phyloP scores from a whole-genome alignment of 768 basidiomycete species.

The Cystobasidium onofrii region DNA sequence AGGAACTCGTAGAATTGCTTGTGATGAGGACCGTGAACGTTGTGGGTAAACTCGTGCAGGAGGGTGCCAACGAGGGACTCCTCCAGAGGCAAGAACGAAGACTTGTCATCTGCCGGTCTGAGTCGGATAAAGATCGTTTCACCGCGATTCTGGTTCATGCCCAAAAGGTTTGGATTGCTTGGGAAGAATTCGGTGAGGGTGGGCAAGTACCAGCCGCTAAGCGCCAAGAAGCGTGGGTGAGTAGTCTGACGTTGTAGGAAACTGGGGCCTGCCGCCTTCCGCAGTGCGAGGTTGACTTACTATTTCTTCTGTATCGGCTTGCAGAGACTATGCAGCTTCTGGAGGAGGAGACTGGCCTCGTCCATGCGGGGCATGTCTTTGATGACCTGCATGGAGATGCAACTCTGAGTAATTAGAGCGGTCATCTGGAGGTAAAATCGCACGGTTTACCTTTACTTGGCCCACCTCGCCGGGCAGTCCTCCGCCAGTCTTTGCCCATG shows the following conservation, averaged over 20 bases:
- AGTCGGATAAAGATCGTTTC: slow-evolving; percentile 74
- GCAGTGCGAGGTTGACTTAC: neutral
- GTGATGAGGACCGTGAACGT: slow-evolving; percentile 72
- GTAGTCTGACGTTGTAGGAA: neutral
- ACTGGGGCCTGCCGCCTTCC: no score
- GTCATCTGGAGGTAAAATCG: no score
- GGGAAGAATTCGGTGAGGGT: slow-evolving; percentile 79
- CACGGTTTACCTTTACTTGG: neutral
- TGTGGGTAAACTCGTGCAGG: slow-evolving; percentile 67
- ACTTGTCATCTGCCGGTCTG: slow-evolving; percentile 50
- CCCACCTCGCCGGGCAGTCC: neutral
- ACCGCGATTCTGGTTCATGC: slow-evolving; percentile 61
- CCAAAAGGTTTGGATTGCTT: slow-evolving; percentile 61
- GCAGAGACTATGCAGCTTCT: slow-evolving; percentile 23
- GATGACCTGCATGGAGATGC: slow-evolving; percentile 6
- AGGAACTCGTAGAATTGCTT: slow-evolving; percentile 49
- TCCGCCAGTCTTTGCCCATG: no score
- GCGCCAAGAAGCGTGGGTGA: no score
- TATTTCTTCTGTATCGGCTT: slow-evolving; percentile 32
- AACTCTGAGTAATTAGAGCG: no score
- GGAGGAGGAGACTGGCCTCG: slow-evolving; percentile 10
- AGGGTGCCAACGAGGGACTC: slow-evolving; percentile 71
- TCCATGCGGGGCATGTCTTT: slow-evolving; percentile 25
- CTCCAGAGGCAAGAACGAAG: slow-evolving; percentile 47
- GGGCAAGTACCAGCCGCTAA: slow-evolving; percentile 30